phyloP scores from a whole-genome alignment of 768 basidiomycete genomes.

The Calocybe indica region DNA sequence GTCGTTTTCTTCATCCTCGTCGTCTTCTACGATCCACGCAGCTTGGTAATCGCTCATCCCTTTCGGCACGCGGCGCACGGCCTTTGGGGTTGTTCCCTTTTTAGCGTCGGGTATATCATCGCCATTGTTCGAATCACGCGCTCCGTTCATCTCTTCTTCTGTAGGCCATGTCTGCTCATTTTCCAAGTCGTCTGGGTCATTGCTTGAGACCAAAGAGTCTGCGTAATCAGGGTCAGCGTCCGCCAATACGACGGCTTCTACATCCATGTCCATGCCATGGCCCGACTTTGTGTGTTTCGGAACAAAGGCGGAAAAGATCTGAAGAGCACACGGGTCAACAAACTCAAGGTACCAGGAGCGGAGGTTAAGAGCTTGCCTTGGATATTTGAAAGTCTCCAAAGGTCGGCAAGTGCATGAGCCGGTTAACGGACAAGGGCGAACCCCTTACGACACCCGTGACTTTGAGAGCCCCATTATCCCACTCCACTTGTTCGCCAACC shows the following conservation, averaged over 20 bases:
- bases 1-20: conserved; percentile 49
- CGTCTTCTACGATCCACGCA: conserved; percentile 90
- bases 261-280: conserved; percentile 49
- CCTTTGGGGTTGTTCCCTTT: conserved; percentile 71
- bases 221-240: conserved; percentile 59
- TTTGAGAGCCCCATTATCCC: conserved; percentile 55
- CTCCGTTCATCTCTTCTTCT: conserved; percentile 83
- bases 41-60: conserved; percentile 98
- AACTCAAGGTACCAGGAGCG: not conserved
- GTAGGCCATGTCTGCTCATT: conserved; percentile 99
- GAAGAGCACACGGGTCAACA: conserved; percentile 2
- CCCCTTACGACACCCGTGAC: conserved; percentile 89
- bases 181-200: conserved; percentile 81
- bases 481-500: conserved; percentile 57
- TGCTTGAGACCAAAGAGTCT: conserved; percentile 83
- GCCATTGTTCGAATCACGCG: conserved; percentile 7
- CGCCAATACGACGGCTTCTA: conserved; percentile 60
- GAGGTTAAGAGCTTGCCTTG: conserved; percentile 43
- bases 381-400: conserved; percentile 84
- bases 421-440: conserved; percentile 65
- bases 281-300: conserved; percentile 29
- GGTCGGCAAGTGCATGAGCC: conserved; percentile 83
- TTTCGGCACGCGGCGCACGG: conserved; percentile 82
- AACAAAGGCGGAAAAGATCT: conserved; percentile 70
- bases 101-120: conserved; percentile 57